Evolutionary conservation across 371 early-diverging fungal genomes (phyloP).

Genomic region (Saksenaea oblongispora): DNA sequence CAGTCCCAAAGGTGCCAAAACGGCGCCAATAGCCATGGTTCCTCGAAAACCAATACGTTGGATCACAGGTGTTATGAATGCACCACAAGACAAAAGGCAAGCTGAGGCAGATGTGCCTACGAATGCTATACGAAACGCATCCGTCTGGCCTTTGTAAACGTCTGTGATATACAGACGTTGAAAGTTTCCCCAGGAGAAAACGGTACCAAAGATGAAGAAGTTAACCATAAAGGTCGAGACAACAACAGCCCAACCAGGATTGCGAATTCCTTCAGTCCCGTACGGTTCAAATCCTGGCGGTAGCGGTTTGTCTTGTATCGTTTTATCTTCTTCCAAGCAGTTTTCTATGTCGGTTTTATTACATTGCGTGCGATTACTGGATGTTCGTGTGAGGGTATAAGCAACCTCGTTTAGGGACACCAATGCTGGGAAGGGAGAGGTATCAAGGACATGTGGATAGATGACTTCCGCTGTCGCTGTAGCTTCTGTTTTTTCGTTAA

Average conservation of each 20-base stretch:
- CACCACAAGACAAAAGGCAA: slow-evolving; percentile 7
- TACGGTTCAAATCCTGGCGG: slow-evolving; percentile 14
- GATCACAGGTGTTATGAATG: slow-evolving; percentile 54
- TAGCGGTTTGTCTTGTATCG: neutral
- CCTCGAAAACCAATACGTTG: slow-evolving; percentile 50
- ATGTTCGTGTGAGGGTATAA: slow-evolving; percentile 21
- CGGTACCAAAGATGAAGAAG: slow-evolving; percentile 19
- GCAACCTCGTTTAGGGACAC: slow-evolving; percentile 36
- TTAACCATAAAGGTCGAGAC: slow-evolving; percentile 19
- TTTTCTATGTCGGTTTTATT: neutral
- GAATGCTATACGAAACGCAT: slow-evolving; percentile 15
- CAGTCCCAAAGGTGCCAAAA: slow-evolving; percentile 24
- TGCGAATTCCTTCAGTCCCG: slow-evolving; percentile 34
- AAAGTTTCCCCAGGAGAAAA: slow-evolving; percentile 25
- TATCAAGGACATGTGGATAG: slow-evolving; percentile 33
- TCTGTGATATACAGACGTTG: slow-evolving; percentile 23
- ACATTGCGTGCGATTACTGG: neutral
- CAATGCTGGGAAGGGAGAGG: slow-evolving; percentile 39
- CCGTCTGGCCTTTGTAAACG: slow-evolving; percentile 16
- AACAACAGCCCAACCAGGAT: slow-evolving; percentile 21
- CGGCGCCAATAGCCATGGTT: slow-evolving; percentile 52
- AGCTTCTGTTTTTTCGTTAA: neutral
- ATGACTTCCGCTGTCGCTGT: neutral
- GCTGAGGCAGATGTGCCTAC: slow-evolving; percentile 20
- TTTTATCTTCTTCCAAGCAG: neutral